Conservation (phyloP, 805 yeast species). For the Naumovozyma castellii region DNA sequence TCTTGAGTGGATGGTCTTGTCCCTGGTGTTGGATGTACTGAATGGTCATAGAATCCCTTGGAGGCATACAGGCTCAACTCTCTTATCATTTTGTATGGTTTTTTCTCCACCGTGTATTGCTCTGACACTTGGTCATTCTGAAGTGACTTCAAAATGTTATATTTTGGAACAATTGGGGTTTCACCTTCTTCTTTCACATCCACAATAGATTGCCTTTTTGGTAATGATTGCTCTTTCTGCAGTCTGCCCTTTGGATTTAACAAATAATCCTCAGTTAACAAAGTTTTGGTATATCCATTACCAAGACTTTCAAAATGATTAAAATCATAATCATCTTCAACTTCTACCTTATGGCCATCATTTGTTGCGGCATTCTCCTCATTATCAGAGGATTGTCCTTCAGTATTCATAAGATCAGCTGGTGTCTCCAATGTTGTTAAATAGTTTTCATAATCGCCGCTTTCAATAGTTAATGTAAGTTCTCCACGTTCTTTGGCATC, state of each 20-base stretch:
- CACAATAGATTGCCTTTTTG: background rate
- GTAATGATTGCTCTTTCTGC: constrained; percentile 1
- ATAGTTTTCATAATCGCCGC: constrained; percentile 23
- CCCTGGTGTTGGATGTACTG: constrained; percentile 23
- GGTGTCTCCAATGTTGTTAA: constrained; percentile 7
- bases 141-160: constrained; percentile 22
- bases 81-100: constrained; percentile 18
- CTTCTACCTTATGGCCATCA: constrained; percentile 10
- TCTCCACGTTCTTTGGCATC: constrained; percentile 28
- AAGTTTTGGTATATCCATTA: constrained; percentile 26
- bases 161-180: constrained; percentile 20
- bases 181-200: constrained; percentile 6
- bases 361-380: constrained; percentile 9
- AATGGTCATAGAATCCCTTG: constrained; percentile 20
- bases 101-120: constrained; percentile 15
- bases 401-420: background rate
- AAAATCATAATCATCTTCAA: constrained; percentile 20
- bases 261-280: constrained; percentile 24
- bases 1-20: constrained; percentile 24
- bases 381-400: constrained; percentile 1
- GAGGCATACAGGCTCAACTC: constrained; percentile 23
- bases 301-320: constrained; percentile 28
- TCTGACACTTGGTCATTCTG: constrained; percentile 15
- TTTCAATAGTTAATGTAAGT: constrained; percentile 23
- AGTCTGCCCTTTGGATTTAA: constrained; percentile 14